Percentiles rank a stretch among this genome's conserved stretches.
These are phyloP conservation scores for Neoboletus magnificus DNA, from an alignment of 768 basidiomycete genomes.

Conservation along the genomic window DNA sequence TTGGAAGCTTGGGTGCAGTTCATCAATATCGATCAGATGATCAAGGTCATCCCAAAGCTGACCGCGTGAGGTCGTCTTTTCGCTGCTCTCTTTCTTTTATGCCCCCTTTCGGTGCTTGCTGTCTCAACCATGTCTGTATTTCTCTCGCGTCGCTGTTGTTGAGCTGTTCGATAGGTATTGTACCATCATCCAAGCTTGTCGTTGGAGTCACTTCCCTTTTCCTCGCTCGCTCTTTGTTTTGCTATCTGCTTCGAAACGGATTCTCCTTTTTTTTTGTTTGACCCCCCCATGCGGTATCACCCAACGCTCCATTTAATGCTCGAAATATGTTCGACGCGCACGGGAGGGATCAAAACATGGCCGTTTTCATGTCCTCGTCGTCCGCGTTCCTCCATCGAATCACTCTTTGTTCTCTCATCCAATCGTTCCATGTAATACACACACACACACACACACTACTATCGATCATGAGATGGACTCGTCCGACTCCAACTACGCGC, in stretches of 20 bases:
- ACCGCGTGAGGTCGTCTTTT: slow-evolving; percentile 42
- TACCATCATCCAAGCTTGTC: slow-evolving; percentile 2
- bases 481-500: not conserved
- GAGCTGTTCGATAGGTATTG: slow-evolving; percentile 5
- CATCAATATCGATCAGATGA: slow-evolving; percentile 76
- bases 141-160: not conserved
- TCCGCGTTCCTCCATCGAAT: not conserved
- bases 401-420: not conserved
- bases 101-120: not conserved
- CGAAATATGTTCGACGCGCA: not conserved
- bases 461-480: not conserved
- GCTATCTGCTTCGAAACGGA: not conserved
- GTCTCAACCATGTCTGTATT: not conserved
- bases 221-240: not conserved
- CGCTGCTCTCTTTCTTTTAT: not conserved
- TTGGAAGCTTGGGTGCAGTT: slow-evolving; percentile 82
- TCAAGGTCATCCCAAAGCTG: slow-evolving; percentile 74
- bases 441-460: not conserved
- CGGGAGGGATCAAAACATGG: not conserved
- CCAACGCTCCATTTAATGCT: slow-evolving; percentile 12
- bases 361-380: not conserved
- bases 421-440: not conserved
- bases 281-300: slow-evolving; percentile 2
- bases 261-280: not conserved
- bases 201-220: not conserved